phyloP scores from a whole-genome alignment of 805 yeast genomes.

The Priceomyces haplophilus region DNA sequence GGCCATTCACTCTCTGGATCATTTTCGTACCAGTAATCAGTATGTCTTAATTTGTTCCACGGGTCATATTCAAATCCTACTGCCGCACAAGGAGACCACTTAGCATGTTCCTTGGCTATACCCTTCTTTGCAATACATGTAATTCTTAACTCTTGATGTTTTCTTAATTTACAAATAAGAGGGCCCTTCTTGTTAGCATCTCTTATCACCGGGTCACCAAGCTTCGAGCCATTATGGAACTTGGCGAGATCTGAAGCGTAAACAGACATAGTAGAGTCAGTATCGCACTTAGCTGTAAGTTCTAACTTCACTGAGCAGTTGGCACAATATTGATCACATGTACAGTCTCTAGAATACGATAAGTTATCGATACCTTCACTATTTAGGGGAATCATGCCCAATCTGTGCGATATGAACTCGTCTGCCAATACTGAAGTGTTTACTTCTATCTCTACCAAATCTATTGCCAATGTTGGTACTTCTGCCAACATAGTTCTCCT shows the following conservation, averaged over 20 bases:
- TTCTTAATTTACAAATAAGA: conserved; percentile 84
- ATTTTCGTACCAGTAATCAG: conserved; percentile 95
- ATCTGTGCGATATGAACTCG: conserved; percentile 90
- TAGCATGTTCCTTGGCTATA: conserved; percentile 95
- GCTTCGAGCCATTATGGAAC: conserved; percentile 41
- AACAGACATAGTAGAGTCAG: conserved; percentile 84
- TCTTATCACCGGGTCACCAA: conserved; percentile 85
- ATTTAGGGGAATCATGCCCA: conserved; percentile 88
- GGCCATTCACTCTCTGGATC: conserved; percentile 94
- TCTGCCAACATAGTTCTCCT: conserved; percentile 93
- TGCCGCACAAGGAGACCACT: conserved; percentile 97
- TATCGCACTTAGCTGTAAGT: conserved; percentile 83
- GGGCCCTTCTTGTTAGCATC: conserved; percentile 80
- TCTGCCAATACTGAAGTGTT: conserved; percentile 96
- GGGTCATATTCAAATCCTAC: conserved; percentile 97
- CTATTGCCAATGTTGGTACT: conserved; percentile 95
- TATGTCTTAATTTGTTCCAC: conserved; percentile 95
- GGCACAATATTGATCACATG: conserved; percentile 96
- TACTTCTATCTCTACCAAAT: conserved; percentile 87
- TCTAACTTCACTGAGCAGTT: conserved; percentile 88
- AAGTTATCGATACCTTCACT: conserved; percentile 80
- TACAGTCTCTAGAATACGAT: conserved; percentile 91
- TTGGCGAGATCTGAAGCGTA: conserved; percentile 73
- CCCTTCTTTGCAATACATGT: conserved; percentile 97
- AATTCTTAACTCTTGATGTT: conserved; percentile 85